Evolutionary conservation across 257 asterid genomes (phyloP), one percentile per base, ranked within the genome.

Genomic region (Pogostemon cablin): DNA sequence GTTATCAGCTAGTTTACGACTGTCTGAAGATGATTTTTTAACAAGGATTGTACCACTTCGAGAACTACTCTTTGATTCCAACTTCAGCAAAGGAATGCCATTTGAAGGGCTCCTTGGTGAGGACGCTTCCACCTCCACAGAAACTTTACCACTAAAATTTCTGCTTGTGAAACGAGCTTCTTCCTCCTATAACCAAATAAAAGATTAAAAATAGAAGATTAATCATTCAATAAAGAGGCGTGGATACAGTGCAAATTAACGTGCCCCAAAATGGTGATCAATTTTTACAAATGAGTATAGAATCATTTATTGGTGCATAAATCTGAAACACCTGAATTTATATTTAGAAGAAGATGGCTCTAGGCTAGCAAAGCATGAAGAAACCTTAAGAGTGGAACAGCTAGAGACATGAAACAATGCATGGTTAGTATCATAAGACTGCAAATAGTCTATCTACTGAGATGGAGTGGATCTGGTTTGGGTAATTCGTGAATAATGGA

Each of bases 71-170:
- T 77, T 86, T 11, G 76, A 7, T 32, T 82, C 93, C 68, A 82
- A 39, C 66, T 72, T 84, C 56, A 37, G 38, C 42, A 72, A 78
- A 67, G 69, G 47, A 25, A 57, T 55, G 69, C 62, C 75, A 75
- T 82, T 83, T 60, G 86, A 70, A 62, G 85, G 90, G 82, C 86
- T 86, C 77, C 79, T 72, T 39, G 90, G 85, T 2, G 86, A 79
- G 62, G 88, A 84, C 9, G 65, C 62, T 62, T 78, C 86, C n/a
- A 48, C 74, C 12, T 65, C 83, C 7, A 55, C 62, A 49, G 76
- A 83, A 9, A 47, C 78, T 78, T 81, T 86, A 46, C 62, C 65
- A 38, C 68, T 55, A 9, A 50, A 73, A 63, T 56, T 84, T 67
- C 75, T 79, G 41, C 54, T 80, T 9, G 68, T 56, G 55, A 87